phyloP scores from a whole-genome alignment of 441 rosid species.

The Adansonia gregorii region DNA sequence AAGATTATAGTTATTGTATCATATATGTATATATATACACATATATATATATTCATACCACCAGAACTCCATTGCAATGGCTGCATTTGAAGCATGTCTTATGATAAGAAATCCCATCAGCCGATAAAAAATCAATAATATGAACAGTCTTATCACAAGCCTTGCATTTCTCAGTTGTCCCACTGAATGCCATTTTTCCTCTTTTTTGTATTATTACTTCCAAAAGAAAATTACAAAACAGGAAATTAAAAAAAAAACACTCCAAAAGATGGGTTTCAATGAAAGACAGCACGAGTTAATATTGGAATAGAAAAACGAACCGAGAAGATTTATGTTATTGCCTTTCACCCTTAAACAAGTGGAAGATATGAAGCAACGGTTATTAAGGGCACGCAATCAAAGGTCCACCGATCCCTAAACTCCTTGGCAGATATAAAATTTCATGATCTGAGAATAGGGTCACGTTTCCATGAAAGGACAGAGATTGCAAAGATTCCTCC shows the following conservation, averaged over 20 bases:
- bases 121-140: constrained; percentile 48
- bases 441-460: constrained; percentile 18
- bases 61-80: constrained; percentile 64
- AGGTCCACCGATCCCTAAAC: background rate
- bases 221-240: background rate
- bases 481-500: constrained; percentile 10
- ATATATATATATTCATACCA: constrained; percentile 32
- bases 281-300: constrained; percentile 13
- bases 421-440: background rate
- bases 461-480: background rate
- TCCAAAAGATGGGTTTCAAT: background rate
- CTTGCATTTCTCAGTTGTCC: constrained; percentile 65
- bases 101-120: constrained; percentile 60
- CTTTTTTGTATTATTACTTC: background rate
- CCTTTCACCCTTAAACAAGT: background rate
- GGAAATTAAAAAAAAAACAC: background rate
- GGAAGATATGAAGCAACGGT: constrained; percentile 9
- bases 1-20: too few relatives aligned
- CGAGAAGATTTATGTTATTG: background rate
- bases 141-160: constrained; percentile 62
- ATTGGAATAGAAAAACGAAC: constrained; percentile 17
- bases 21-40: too few relatives aligned
- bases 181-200: constrained; percentile 42
- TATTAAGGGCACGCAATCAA: constrained; percentile 1
- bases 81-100: constrained; percentile 69